A percentile compares a stretch with the other conserved stretches of the same genome.
Conservation (phyloP, 345 rosid species). For the Eucalyptus brandiana region DNA sequence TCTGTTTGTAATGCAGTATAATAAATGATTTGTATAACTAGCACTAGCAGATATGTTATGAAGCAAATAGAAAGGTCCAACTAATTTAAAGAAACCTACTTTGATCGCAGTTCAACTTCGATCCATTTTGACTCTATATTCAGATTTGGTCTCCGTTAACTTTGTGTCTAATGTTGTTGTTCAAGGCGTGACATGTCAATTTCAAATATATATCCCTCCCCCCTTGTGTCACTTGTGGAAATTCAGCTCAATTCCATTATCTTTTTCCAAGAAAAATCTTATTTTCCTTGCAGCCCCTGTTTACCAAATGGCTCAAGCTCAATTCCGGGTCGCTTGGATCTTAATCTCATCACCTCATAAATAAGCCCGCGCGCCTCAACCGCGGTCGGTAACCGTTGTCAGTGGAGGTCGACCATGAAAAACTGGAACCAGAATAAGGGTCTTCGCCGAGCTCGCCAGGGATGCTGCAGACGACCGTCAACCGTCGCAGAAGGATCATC, state of each 20-base stretch:
- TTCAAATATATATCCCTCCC: background rate
- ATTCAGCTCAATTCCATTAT: background rate
- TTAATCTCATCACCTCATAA: background rate
- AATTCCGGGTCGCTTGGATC: background rate
- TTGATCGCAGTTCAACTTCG: background rate
- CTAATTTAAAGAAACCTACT: background rate
- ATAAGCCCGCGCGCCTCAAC: background rate
- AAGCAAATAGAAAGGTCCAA: background rate
- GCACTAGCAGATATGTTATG: background rate
- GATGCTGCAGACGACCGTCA: background rate
- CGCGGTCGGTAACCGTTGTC: background rate
- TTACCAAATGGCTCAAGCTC: no score
- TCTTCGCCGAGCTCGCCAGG: background rate
- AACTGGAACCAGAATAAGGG: background rate
- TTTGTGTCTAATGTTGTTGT: background rate
- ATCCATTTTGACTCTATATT: background rate
- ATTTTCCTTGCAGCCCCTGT: no score
- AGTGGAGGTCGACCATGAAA: background rate
- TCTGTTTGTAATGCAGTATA: background rate
- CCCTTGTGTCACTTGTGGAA: background rate
- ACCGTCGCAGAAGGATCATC: background rate
- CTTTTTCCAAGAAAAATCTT: no score
- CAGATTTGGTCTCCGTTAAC: background rate
- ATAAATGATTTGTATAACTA: background rate
- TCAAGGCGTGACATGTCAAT: background rate